Evolutionary conservation across 2,329 filamentous ascomycete species (phyloP), one percentile per base, ranked within the genome.

Genomic region (Fusarium oligoseptatum): DNA sequence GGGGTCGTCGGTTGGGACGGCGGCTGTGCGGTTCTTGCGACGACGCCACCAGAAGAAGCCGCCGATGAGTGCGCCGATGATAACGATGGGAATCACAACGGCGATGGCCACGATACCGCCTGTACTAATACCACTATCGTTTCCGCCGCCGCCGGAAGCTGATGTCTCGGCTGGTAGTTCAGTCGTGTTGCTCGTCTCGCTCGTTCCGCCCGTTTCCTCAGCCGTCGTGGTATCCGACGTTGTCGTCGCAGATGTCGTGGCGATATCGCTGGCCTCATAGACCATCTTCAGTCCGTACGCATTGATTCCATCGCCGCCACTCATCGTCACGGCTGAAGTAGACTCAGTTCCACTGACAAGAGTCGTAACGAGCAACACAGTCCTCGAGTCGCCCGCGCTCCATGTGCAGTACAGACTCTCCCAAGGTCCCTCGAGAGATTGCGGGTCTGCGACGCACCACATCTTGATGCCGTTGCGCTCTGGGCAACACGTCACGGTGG

Each of bases 401-500:
- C 81, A 84, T 2, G 80, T 82, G 71, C 82, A 84, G 27, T 80
- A 80, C 52, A 81, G 41, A 5, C 75, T 78, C 17, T 69, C 70
- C 77, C 77, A 83, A 2, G 68, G 64, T 6, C 58, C 64, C 3
- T 17, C 10, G 2, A 82, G 67, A 2, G 74, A 76, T 8, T 62
- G 56, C 2, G 80, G 74, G 8, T 81, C 69, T 15, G 67, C 65
- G 11, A 82, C 79, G 60, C 82, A 84, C 3, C 73, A 77, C 12
- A 83, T 65, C 20, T 64, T 74, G 7, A 83, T 58, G 15, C 68
- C 75, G 9, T 67, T 64, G 63, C 74, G 72, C 5, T 75, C 67
- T 2, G 82, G 83, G 32, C 82, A 84, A 69, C 82, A 84, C 3
- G 81, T 83, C 15, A 84, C 74, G 2, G 82, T 83, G 20, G 81